Conservation (phyloP, 2,329 filamentous ascomycete genomes). For the Parasarocladium wereldwijsianum region DNA sequence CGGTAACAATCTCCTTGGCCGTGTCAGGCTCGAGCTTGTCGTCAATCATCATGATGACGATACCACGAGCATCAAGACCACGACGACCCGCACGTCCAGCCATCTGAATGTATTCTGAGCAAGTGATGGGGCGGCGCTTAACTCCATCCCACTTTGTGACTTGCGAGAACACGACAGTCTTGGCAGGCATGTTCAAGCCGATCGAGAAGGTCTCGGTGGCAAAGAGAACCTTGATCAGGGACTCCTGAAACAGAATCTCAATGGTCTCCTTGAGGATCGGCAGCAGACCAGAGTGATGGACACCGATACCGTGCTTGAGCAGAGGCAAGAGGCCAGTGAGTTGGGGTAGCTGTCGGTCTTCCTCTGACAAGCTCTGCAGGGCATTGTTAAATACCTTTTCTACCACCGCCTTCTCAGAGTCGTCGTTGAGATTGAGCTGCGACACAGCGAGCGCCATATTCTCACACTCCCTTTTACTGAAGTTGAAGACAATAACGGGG, state of each 20-base stretch:
- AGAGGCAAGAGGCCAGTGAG: conserved; percentile 84
- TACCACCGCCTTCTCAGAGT: conserved; percentile 90
- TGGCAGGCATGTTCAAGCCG: conserved; percentile 96
- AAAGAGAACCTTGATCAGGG: conserved; percentile 92
- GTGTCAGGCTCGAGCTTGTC: conserved; percentile 88
- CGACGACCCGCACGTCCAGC: conserved; percentile 91
- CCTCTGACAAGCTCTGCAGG: conserved; percentile 81
- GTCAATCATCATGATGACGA: conserved; percentile 99
- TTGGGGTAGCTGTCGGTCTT: conserved; percentile 78
- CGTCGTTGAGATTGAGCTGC: conserved; percentile 83
- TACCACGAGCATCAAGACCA: conserved; percentile 93
- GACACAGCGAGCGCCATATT: conserved; percentile 78
- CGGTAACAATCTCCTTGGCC: conserved; percentile 91
- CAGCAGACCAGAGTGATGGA: conserved; percentile 90
- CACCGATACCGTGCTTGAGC: conserved; percentile 80
- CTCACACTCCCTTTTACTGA: conserved; percentile 96
- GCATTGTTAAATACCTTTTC: conserved; percentile 87
- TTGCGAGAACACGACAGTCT: conserved; percentile 97
- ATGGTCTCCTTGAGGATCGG: conserved; percentile 98
- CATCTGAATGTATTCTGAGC: conserved; percentile 98
- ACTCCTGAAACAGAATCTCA: conserved; percentile 97
- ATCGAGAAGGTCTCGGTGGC: conserved; percentile 99
- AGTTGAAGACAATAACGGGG: conserved; percentile 97
- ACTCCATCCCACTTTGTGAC: conserved; percentile 91
- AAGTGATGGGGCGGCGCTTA: conserved; percentile 67